phyloP scores from a whole-genome alignment of 345 rosid species.

The Camelina laxa region DNA sequence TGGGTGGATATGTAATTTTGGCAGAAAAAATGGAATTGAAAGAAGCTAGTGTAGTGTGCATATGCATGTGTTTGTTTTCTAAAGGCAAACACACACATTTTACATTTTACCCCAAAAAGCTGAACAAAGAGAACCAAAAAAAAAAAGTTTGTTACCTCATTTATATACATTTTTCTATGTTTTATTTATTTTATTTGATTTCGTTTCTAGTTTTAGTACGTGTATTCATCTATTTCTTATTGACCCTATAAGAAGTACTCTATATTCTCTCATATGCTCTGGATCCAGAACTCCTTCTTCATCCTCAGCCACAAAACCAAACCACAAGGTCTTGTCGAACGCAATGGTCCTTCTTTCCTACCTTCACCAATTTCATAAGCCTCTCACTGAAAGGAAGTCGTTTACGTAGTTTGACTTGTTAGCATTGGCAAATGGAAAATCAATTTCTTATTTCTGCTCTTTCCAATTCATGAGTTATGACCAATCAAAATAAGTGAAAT shows the following conservation, averaged over 20 bases:
- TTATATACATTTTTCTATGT: too few relatives aligned
- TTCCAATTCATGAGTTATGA: background rate
- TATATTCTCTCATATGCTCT: slow-evolving; percentile 13
- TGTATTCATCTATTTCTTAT: too few relatives aligned
- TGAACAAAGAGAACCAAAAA: too few relatives aligned
- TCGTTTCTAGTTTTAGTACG: too few relatives aligned
- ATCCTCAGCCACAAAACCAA: slow-evolving; percentile 48
- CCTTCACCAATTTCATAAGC: slow-evolving; percentile 51
- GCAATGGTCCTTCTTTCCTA: slow-evolving; percentile 55
- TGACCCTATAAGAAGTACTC: too few relatives aligned
- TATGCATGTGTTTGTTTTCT: too few relatives aligned
- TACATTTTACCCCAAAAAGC: too few relatives aligned
- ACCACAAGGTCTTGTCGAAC: slow-evolving; percentile 63
- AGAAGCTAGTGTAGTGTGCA: too few relatives aligned
- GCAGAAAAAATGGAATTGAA: slow-evolving; percentile 14
- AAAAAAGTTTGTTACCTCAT: too few relatives aligned
- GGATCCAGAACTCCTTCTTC: slow-evolving; percentile 42
- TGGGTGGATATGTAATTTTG: slow-evolving; percentile 23
- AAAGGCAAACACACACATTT: too few relatives aligned
- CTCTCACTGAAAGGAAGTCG: slow-evolving; percentile 52
- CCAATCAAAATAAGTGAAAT: background rate
- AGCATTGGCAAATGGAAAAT: slow-evolving; percentile 65
- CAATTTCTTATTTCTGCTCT: slow-evolving; percentile 43
- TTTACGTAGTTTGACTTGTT: slow-evolving; percentile 45
- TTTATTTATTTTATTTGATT: too few relatives aligned